Evolutionary conservation across 495 filamentous ascomycete species (phyloP), one percentile per base, ranked within the genome.

Genomic region (Corynascus novoguineensis): DNA sequence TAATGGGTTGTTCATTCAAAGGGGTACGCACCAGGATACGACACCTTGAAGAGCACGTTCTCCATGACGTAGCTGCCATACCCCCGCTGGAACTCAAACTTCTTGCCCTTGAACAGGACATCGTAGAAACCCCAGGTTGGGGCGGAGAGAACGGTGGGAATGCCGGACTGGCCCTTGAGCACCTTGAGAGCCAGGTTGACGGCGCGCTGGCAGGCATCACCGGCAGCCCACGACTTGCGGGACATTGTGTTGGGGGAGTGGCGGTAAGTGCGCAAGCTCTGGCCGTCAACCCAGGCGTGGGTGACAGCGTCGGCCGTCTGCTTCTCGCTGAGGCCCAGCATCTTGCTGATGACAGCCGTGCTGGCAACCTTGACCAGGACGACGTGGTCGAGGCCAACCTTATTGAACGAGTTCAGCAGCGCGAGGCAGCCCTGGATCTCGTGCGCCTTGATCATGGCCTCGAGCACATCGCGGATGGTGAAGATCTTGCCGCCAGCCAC

Each of bases 21-120:
- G n/a, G n/a, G n/a, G n/a, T n/a, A 74, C 84, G 68, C 73, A 90
- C 87, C 88, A 67, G 91, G 91, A 69, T 95, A 96, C 29, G 93
- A 98, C 38, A 98, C 95, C 81, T 98, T 98, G 82, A 98, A 98
- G 46, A 98, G 87, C 45, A 98, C 88, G 69, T 97, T 98, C 83
- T 98, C 93, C 93, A 98, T 98, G 53, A 98, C 95, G 71, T 98
- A 98, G 80, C 87, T 92, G 63, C 92, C 93, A 68, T 97, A 98
- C 42, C 85, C 84, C 47, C 93, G 84, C 77, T 98, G 93, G 81
- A 96, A 97, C 70, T 89, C 75, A 74, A 98, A 98, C 70, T 87
- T 88, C 68, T 92, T 87, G 74, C 89, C 90, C 79, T 92, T 89
- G 81, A 98, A 98, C 53, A 92, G 79, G 53, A 96, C 91, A 69